Conservation (phyloP, 2,329 filamentous ascomycete species). For the Conoideocrella luteorostrata region DNA sequence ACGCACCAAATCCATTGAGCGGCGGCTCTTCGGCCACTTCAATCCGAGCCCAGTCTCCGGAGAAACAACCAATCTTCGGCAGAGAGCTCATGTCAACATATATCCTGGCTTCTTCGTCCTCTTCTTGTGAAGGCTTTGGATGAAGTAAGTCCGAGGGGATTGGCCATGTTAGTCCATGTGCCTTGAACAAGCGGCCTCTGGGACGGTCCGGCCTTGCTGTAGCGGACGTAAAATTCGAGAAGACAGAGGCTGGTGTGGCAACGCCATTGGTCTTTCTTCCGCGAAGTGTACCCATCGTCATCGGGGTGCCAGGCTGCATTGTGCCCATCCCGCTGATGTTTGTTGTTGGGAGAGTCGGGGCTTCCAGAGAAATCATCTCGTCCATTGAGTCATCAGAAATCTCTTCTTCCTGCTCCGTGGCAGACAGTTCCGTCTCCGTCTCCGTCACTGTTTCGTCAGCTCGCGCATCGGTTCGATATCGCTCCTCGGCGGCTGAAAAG, state of each 20-base stretch:
- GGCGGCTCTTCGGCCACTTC: conserved; percentile 72
- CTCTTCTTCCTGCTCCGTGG: conserved; percentile 60
- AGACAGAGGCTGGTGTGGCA: conserved; percentile 79
- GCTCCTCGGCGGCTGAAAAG: conserved; percentile 84
- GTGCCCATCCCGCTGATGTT: conserved; percentile 74
- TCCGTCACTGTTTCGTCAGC: conserved; percentile 57
- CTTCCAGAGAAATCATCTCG: conserved; percentile 84
- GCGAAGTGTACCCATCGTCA: conserved; percentile 55
- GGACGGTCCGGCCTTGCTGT: conserved; percentile 69
- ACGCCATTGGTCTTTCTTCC: conserved; percentile 63
- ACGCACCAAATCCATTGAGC: conserved; percentile 57
- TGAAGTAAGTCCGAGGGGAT: conserved; percentile 77
- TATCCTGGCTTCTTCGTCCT: conserved; percentile 83
- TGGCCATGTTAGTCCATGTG: conserved; percentile 64
- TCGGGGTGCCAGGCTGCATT: conserved; percentile 73
- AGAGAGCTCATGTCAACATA: conserved; percentile 86
- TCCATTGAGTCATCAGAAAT: conserved; percentile 88
- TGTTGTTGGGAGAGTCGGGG: conserved; percentile 70
- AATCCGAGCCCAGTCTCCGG: conserved; percentile 90
- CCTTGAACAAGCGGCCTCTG: conserved; percentile 75
- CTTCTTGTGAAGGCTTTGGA: conserved; percentile 67
- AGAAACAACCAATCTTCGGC: conserved; percentile 90
- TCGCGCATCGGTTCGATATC: conserved; percentile 50
- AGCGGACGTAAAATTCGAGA: conserved; percentile 79
- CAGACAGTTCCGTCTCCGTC: conserved; percentile 56